These are phyloP conservation scores for Erysimum pusillum DNA, from an alignment of 441 rosid species.

Conservation along the genomic window DNA sequence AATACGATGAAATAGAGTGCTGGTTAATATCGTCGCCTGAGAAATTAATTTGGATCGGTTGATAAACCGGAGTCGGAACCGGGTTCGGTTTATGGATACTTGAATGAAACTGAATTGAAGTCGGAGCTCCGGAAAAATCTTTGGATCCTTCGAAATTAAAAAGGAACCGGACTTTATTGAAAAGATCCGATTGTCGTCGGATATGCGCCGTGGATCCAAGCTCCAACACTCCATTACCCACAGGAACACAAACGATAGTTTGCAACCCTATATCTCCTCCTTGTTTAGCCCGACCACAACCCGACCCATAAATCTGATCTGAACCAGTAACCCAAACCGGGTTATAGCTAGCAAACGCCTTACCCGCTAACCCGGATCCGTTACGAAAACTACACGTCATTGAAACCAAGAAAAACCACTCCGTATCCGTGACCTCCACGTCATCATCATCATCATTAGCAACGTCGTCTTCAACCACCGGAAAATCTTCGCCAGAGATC, in stretches of 20 bases:
- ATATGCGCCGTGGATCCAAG: slow-evolving; percentile 83
- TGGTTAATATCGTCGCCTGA: slow-evolving; percentile 42
- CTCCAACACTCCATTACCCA: slow-evolving; percentile 81
- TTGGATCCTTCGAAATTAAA: slow-evolving; percentile 57
- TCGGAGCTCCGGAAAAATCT: slow-evolving; percentile 54
- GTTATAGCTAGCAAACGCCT: slow-evolving; percentile 58
- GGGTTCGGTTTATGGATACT: neutral
- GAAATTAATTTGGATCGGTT: neutral
- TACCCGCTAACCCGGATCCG: slow-evolving; percentile 75
- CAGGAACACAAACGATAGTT: slow-evolving; percentile 80
- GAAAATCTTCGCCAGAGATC: slow-evolving; percentile 57
- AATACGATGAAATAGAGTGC: neutral
- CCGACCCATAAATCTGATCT: slow-evolving; percentile 59
- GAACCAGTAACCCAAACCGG: slow-evolving; percentile 79
- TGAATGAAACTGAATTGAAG: neutral
- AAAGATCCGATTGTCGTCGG: slow-evolving; percentile 68
- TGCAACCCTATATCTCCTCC: slow-evolving; percentile 77
- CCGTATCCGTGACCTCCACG: slow-evolving; percentile 85
- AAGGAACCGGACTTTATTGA: slow-evolving; percentile 67
- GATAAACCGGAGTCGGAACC: neutral
- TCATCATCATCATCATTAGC: slow-evolving; percentile 62
- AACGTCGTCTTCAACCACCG: slow-evolving; percentile 12
- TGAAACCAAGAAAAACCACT: slow-evolving; percentile 87
- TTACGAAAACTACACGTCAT: slow-evolving; percentile 79
- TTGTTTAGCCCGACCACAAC: slow-evolving; percentile 74